Base-by-base conservation (phyloP, 2,329 filamentous ascomycete genomes). In the Cryphonectria naterciae region DNA sequence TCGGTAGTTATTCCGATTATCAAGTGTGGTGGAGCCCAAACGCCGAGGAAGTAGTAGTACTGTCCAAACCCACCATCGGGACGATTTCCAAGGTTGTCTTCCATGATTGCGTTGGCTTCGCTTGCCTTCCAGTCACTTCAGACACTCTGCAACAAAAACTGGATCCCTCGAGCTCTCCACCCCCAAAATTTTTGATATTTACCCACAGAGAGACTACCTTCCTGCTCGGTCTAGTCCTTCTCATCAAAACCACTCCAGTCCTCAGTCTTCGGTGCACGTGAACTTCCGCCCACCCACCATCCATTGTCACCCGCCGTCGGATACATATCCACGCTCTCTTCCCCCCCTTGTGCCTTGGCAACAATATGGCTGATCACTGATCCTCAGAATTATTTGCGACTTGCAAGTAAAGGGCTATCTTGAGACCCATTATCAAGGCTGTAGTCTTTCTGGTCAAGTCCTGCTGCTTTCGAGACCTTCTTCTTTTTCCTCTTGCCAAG, bases 311-410 rank as follows among this genome's bases (percentile, higher is more conserved):
- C 15, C 25, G 15, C 25, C 39, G 10, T 22, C 35, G 17, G 39
- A n/a, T 58, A 67, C 49, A 67, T 67, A 67, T 67, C 35, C 32
- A 32, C n/a, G 35, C 58, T n/a, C 7, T 43, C 7, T n/a, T n/a
- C 32, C 32, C 35, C 35, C 65, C n/a, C 10, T 39, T 37, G 19
- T 46, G 35, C n/a, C 52, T 60, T 41, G 10, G 46, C 49, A 46
- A 13, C 10, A 46, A 15, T 46, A 32, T 28, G 13, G 8, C 7
- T 15, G 41, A 49, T 28, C 25, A 35, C 15, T 49, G 4, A 13
- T 64, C n/a, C 13, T 22, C 17, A 46, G 62, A 15, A 28, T 11
- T 41, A n/a, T n/a, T 43, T 39, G 52, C 8, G 35, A 49, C n/a
- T 25, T 39, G 25, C 19, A 35, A 37, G 32, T 22, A 62, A 22